A percentile compares a stretch with the other conserved stretches of the same genome.
phyloP scores from a whole-genome alignment of 2,329 filamentous ascomycete genomes.

The Ophiosphaerella narmari region DNA sequence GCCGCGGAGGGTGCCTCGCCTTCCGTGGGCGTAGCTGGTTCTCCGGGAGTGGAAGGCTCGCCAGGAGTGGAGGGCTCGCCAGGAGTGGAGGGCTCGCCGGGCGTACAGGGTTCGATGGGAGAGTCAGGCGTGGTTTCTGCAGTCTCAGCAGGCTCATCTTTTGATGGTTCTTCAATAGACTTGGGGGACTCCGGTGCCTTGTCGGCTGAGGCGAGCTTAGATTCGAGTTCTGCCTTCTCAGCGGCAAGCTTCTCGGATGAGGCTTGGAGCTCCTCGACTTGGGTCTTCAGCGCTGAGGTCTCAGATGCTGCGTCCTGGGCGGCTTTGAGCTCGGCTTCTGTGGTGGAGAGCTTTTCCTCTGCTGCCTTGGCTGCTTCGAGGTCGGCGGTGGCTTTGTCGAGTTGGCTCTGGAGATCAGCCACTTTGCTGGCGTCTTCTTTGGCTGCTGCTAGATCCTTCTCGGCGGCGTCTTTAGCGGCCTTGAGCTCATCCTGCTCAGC shows the following conservation, averaged over 20 bases:
- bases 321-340: slow-evolving; percentile 9
- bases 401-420: slow-evolving; percentile 24
- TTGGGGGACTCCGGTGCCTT: slow-evolving; percentile 11
- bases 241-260: slow-evolving; percentile 24
- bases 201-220: slow-evolving; percentile 5
- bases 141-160: slow-evolving; percentile 18
- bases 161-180: slow-evolving; percentile 19
- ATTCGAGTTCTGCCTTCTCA: slow-evolving; percentile 29
- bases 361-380: slow-evolving; percentile 27
- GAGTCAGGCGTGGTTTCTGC: slow-evolving; percentile 10
- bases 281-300: slow-evolving; percentile 18
- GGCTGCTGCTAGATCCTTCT: slow-evolving; percentile 16
- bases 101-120: slow-evolving; percentile 4
- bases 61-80: background rate
- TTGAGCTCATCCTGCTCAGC: slow-evolving; percentile 18
- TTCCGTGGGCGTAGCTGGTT: background rate
- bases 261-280: slow-evolving; percentile 29
- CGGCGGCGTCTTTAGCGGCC: slow-evolving; percentile 1
- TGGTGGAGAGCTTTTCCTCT: slow-evolving; percentile 17
- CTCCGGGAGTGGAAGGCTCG: background rate
- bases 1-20: slow-evolving; percentile 1
- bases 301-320: slow-evolving; percentile 13
- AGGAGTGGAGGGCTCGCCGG: no score
- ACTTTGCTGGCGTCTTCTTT: slow-evolving; percentile 23
- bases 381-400: slow-evolving; percentile 25